phyloP scores from a whole-genome alignment of 1,284 basidiomycete species.

The Microbotryum saponariae region DNA sequence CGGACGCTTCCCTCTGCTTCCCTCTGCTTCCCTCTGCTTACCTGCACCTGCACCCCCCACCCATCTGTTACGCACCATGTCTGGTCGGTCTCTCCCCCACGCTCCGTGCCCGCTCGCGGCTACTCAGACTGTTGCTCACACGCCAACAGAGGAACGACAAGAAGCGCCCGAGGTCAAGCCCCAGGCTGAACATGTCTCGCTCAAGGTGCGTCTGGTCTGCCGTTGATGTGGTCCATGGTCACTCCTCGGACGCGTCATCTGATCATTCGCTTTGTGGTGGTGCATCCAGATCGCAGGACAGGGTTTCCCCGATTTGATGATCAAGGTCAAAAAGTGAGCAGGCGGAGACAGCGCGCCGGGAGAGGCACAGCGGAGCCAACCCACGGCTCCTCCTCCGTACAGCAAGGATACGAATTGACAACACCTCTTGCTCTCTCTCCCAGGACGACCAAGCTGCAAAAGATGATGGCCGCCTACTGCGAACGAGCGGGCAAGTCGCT shows the following conservation, averaged over 20 bases:
- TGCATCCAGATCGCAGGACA: constrained; percentile 21
- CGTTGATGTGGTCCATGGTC: no score
- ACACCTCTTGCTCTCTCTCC: neutral
- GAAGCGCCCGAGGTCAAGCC: constrained; percentile 18
- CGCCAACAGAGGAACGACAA: neutral
- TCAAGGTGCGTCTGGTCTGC: constrained; percentile 22
- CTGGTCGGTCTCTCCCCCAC: constrained; percentile 1
- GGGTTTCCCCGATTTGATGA: constrained; percentile 32
- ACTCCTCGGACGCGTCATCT: neutral
- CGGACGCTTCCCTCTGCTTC: no score
- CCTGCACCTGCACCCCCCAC: no score
- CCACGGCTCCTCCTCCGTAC: no score
- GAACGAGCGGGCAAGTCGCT: constrained; percentile 29
- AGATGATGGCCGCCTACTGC: constrained; percentile 35
- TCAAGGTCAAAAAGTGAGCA: constrained; percentile 32
- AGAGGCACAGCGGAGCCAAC: no score
- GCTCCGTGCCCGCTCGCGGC: no score
- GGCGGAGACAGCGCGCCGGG: no score
- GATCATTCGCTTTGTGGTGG: neutral
- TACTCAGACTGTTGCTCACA: neutral
- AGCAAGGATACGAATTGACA: neutral
- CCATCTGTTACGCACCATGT: neutral
- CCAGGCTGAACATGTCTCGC: constrained; percentile 20
- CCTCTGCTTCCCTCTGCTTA: no score
- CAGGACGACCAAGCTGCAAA: constrained; percentile 31